Percentiles rank a stretch among this genome's conserved stretches.
Evolutionary conservation across 2,329 filamentous ascomycete genomes (phyloP).

Genomic region (Trichoderma atrobrunneum): DNA sequence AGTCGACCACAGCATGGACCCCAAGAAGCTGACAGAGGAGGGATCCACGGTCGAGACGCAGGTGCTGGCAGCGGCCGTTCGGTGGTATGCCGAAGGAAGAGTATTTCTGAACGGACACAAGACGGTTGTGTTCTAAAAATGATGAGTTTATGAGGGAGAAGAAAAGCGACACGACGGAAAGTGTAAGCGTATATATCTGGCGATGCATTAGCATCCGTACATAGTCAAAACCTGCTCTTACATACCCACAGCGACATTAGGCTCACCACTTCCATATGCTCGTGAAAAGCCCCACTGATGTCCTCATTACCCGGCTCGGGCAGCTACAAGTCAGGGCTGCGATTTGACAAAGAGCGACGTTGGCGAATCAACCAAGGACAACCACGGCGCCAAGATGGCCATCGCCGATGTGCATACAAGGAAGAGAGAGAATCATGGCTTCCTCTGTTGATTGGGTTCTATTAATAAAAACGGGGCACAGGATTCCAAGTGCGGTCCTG

Average conservation of each 20-base stretch:
- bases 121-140: constrained; percentile 68
- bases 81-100: constrained; percentile 76
- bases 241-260: not conserved
- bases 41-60: constrained; percentile 83
- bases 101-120: constrained; percentile 77
- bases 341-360: not conserved
- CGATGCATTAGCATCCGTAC: constrained; percentile 4
- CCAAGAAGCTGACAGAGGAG: constrained; percentile 74
- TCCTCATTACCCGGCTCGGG: not conserved
- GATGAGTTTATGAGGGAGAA: not conserved
- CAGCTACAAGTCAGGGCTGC: not conserved
- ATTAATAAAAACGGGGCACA: no score
- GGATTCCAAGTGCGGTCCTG: not conserved
- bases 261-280: not conserved
- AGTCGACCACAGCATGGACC: constrained; percentile 72
- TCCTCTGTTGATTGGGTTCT: not conserved
- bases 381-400: not conserved
- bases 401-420: not conserved
- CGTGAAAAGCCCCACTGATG: not conserved
- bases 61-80: constrained; percentile 75
- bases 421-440: not conserved
- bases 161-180: not conserved
- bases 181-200: constrained; percentile 4
- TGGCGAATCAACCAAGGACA: not conserved
- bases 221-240: not conserved